Evolutionary conservation across 129 eudicot species (phyloP).

Genomic region (Helianthus annuus): HanXRQr2.0-SUNRISE NC_035439.2:128159189-128159688

Average conservation of each 20-base stretch:
- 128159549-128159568: slow-evolving; percentile 20
- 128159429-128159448: slow-evolving; percentile 1
- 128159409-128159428: slow-evolving; percentile 16
- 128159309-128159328: slow-evolving; percentile 22
- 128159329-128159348: slow-evolving; percentile 1
- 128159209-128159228: slow-evolving; percentile 56
- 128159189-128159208: slow-evolving; percentile 75
- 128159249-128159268: too few relatives aligned
- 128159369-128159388: not conserved
- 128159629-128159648: not conserved
- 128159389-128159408: slow-evolving; percentile 4
- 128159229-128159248: slow-evolving; percentile 53
- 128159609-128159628: slow-evolving; percentile 6
- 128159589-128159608: slow-evolving; percentile 1
- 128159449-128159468: slow-evolving; percentile 3
- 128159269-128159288: not conserved
- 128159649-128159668: slow-evolving; percentile 1
- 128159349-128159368: not conserved
- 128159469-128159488: slow-evolving; percentile 4
- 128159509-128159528: not conserved
- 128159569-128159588: slow-evolving; percentile 10
- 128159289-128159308: slow-evolving; percentile 8
- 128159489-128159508: not conserved
- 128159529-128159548: slow-evolving; percentile 6
- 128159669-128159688: slow-evolving; percentile 15